Conservation (phyloP, 805 yeast genomes). For the Debaryomyces castellii region DNA sequence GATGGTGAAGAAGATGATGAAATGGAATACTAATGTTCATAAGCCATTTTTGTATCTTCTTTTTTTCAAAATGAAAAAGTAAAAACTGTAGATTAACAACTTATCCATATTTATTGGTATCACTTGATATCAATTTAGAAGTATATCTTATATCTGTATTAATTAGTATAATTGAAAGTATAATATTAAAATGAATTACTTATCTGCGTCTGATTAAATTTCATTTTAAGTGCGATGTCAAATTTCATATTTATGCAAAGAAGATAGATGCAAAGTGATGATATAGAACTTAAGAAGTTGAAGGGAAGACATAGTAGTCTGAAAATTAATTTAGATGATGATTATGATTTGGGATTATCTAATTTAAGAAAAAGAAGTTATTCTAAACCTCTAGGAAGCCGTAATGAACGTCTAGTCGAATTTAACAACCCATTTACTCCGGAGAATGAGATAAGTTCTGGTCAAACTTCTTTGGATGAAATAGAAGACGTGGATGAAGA, state of each 20-base stretch:
- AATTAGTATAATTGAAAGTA: neutral
- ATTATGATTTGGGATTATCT: neutral
- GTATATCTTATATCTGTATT: neutral
- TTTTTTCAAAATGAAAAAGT: neutral
- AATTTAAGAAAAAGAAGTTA: neutral
- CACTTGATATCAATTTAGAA: neutral
- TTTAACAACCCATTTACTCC: neutral
- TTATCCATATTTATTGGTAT: neutral
- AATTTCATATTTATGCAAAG: neutral
- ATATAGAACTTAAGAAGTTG: neutral
- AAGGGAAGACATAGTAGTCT: neutral
- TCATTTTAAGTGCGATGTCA: neutral
- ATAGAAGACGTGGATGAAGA: neutral
- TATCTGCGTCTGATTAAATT: too few species aligned
- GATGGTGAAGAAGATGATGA: constrained; percentile 37
- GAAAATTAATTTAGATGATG: neutral
- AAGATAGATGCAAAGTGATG: neutral
- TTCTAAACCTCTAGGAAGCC: neutral
- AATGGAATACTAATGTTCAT: constrained; percentile 19
- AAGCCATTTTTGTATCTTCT: too few species aligned
- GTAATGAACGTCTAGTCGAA: neutral
- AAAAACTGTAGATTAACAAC: neutral
- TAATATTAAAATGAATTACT: too few species aligned
- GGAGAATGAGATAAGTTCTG: neutral
- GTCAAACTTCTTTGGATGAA: neutral